Evolutionary conservation across 441 rosid genomes (phyloP).

Genomic region (Kokia cookei): DNA sequence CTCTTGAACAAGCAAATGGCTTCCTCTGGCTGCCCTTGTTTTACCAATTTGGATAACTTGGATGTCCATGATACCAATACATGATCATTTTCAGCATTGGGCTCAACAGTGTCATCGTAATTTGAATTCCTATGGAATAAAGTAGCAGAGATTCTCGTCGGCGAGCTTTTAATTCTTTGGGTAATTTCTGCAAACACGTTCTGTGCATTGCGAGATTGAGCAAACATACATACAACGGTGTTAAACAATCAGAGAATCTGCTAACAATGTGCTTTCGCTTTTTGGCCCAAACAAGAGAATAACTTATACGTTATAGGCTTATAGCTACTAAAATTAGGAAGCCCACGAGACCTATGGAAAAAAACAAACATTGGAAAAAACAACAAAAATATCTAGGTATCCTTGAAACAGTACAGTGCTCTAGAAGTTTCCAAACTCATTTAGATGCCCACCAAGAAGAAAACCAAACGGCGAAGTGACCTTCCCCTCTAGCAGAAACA

Average conservation of each 20-base stretch:
- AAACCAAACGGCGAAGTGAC: too few species aligned
- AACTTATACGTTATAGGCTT: background rate
- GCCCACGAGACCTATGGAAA: background rate
- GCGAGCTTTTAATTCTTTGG: background rate
- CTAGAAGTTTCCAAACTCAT: too few species aligned
- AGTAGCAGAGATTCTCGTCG: background rate
- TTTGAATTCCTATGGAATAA: background rate
- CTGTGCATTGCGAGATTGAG: background rate
- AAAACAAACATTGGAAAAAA: too few species aligned
- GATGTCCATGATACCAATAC: constrained; percentile 18
- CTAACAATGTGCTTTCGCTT: background rate
- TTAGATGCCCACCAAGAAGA: too few species aligned
- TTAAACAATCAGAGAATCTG: background rate
- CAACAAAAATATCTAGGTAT: too few species aligned
- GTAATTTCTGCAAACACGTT: constrained; percentile 15
- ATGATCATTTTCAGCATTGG: constrained; percentile 1
- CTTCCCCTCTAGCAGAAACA: too few species aligned
- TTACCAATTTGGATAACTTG: constrained; percentile 15
- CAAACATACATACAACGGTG: background rate
- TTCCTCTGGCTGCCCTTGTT: constrained; percentile 13
- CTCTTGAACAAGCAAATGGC: constrained; percentile 21
- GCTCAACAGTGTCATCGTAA: background rate
- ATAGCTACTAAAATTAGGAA: background rate
- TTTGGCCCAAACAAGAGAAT: background rate
- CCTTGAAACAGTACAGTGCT: too few species aligned